Evolutionary conservation across 148 eudicot species (phyloP).

Genomic region (Linanthus parryae): DNA sequence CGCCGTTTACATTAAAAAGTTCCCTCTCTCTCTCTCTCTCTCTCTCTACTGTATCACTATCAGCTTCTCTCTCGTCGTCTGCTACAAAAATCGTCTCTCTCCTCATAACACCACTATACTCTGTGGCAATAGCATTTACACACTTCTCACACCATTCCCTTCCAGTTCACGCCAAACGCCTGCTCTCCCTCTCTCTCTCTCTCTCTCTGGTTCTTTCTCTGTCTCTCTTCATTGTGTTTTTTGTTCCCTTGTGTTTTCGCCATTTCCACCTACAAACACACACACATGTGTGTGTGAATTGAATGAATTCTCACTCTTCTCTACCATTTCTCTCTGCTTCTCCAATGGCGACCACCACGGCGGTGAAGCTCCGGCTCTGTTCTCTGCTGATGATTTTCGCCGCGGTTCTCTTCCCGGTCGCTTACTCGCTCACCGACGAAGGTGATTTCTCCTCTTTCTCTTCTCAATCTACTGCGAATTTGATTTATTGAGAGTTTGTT

Average conservation of each 20-base stretch:
- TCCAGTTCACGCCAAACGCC: conserved; percentile 57
- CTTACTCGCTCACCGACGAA: conserved; percentile 29
- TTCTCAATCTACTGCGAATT: too few species aligned
- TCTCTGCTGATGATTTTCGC: conserved; percentile 11
- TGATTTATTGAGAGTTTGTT: too few species aligned
- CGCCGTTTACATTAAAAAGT: not conserved
- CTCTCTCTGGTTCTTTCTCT: not conserved
- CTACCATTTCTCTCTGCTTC: not conserved
- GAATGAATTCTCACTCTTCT: too few species aligned
- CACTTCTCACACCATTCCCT: conserved; percentile 18
- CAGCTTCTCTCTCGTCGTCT: too few species aligned
- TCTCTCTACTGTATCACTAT: not conserved
- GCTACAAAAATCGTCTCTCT: too few species aligned
- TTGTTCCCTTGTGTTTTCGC: too few species aligned
- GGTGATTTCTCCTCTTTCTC: conserved; percentile 18
- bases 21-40: not conserved
- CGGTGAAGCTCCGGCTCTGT: conserved; percentile 6
- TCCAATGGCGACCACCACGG: not conserved
- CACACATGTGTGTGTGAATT: too few species aligned
- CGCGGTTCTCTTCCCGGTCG: conserved; percentile 23
- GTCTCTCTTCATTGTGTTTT: not conserved
- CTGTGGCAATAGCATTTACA: too few species aligned
- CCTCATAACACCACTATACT: conserved; percentile 12
- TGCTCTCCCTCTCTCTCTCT: conserved; percentile 18
- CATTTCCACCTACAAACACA: too few species aligned